phyloP scores from a whole-genome alignment of 2,329 filamentous ascomycete genomes.

The Alternaria triticimaculans region DNA sequence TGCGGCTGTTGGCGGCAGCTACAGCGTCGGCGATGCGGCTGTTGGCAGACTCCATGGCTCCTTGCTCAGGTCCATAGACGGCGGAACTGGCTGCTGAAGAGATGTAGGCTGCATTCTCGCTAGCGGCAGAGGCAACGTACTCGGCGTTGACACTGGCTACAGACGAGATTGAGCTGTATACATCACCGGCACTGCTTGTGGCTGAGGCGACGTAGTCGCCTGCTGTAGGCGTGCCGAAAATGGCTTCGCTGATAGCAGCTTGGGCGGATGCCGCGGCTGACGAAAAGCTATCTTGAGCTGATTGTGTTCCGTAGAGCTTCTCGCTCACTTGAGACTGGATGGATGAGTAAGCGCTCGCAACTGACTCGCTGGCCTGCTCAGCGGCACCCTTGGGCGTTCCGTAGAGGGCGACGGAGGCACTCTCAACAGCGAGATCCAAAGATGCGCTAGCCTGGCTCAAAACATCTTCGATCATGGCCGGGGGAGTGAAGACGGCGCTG shows the following conservation, averaged over 20 bases:
- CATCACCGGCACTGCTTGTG: slow-evolving; percentile 51
- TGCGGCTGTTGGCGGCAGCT: slow-evolving; percentile 53
- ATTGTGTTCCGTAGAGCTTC: slow-evolving; percentile 63
- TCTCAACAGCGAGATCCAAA: slow-evolving; percentile 65
- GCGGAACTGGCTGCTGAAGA: slow-evolving; percentile 51
- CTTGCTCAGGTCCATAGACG: slow-evolving; percentile 56
- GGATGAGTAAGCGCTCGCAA: slow-evolving; percentile 60
- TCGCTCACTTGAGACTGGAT: slow-evolving; percentile 59
- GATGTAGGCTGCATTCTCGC: slow-evolving; percentile 47
- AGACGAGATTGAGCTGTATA: slow-evolving; percentile 24
- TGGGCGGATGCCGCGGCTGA: slow-evolving; percentile 63
- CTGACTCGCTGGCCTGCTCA: slow-evolving; percentile 62
- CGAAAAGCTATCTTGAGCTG: slow-evolving; percentile 60
- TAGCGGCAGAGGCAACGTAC: slow-evolving; percentile 55
- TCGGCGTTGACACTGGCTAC: slow-evolving; percentile 26
- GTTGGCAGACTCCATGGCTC: slow-evolving; percentile 55
- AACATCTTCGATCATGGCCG: slow-evolving; percentile 64
- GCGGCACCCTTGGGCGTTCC: slow-evolving; percentile 61
- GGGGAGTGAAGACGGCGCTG: slow-evolving; percentile 61
- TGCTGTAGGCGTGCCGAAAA: slow-evolving; percentile 63
- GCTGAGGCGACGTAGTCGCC: slow-evolving; percentile 53
- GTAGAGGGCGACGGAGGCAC: slow-evolving; percentile 64
- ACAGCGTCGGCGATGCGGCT: slow-evolving; percentile 51
- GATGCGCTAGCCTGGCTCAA: slow-evolving; percentile 63
- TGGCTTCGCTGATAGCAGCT: slow-evolving; percentile 60